These are phyloP conservation scores for Talaromyces borbonicus DNA, from an alignment of 495 filamentous ascomycete genomes.

Conservation along the genomic window DNA sequence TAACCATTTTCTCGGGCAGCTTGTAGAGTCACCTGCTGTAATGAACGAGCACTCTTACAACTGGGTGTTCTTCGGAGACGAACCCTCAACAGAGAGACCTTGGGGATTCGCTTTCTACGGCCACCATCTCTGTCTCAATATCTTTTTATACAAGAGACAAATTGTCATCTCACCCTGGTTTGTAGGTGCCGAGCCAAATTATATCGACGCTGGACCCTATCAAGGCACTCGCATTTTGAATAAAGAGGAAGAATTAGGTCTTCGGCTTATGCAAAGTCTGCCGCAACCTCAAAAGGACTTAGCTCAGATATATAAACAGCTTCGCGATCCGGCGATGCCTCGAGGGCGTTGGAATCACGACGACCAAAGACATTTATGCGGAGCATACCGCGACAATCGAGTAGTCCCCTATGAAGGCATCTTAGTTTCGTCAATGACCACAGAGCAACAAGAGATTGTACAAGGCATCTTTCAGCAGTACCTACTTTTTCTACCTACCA, in stretches of 20 bases:
- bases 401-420: constrained; percentile 66
- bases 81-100: constrained; percentile 38
- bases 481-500: constrained; percentile 50
- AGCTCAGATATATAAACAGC: constrained; percentile 45
- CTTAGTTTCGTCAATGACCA: constrained; percentile 32
- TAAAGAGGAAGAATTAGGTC: constrained; percentile 50
- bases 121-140: constrained; percentile 62
- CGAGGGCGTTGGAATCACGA: constrained; percentile 65
- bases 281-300: constrained; percentile 29
- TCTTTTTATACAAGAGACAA: constrained; percentile 51
- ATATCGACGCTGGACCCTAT: constrained; percentile 55
- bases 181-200: constrained; percentile 66
- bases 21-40: constrained; percentile 48
- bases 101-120: constrained; percentile 74
- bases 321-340: constrained; percentile 54
- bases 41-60: constrained; percentile 72
- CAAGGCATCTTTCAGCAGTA: constrained; percentile 49
- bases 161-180: constrained; percentile 62
- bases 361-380: constrained; percentile 64
- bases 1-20: constrained; percentile 67
- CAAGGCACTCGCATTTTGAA: constrained; percentile 53
- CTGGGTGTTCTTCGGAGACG: constrained; percentile 53
- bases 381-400: constrained; percentile 67
- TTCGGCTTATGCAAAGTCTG: constrained; percentile 60
- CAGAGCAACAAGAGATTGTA: constrained; percentile 41